Base-by-base conservation (phyloP, 257 asterid species). In the Salvia splendens region DNA sequence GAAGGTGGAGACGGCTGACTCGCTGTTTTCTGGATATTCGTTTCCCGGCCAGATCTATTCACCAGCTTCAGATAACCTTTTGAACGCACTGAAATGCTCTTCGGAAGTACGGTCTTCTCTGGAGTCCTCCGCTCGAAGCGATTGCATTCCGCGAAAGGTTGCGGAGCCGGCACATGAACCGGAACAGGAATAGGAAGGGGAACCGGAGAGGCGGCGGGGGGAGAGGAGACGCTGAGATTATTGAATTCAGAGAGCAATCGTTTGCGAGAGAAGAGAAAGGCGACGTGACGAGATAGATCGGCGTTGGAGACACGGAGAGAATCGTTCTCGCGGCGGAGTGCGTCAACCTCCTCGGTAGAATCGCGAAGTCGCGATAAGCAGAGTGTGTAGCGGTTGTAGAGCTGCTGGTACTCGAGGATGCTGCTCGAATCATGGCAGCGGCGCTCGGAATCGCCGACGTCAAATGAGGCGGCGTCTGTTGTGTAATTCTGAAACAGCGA, bases 21-120 rank as follows among this genome's bases (percentile, higher is more conserved):
- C 64, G 45, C 76, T 43, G 77, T 54, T 71, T 64, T 72, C 12
- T 72, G 81, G 47, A 73, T 36, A 73, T 50, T 62, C 67, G 78
- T 32, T 65, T 70, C 73, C 30, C 74, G 74, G 52, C 77, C 61
- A 1, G 79, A 73, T n/a, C 76, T 82, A 69, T 57, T 73, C 75
- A 68, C 28, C 54, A 12, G 66, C 79, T 83, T 85, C 67, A 79
- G 80, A 65, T 86, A 86, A 65, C 89, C 94, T 51, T 81, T 82
- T 6, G 96, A 85, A 3, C 96, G 86, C 55, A 85, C 96, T 11
- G 96, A 83, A 68, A 87, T 85, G 81, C 96, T 89, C 80, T 87
- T 87, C 20, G 96, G 96, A 40, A 87, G 78, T 47, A 85, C 32
- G 36, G 79, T 80, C 63, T 82, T 65, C 50, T 87, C 89, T 0